These are phyloP conservation scores for Tylopilus plumbeoviolaceoides DNA, from an alignment of 768 basidiomycete genomes.

Conservation along the genomic window DNA sequence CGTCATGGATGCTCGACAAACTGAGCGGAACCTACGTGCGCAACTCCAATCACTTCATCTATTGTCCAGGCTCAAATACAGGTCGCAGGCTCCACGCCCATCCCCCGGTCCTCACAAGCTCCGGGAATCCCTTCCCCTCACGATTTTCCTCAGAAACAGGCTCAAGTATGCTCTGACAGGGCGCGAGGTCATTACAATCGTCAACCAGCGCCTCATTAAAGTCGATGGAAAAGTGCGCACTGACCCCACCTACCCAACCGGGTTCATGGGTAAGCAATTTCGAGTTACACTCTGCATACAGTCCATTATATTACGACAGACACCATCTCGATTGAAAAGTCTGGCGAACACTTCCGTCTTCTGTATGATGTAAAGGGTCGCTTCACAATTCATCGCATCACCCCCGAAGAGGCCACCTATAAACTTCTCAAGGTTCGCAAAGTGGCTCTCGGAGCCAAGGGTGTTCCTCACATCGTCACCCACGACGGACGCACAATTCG, in stretches of 20 bases:
- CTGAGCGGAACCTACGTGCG: conserved; percentile 90
- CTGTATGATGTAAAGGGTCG: conserved; percentile 99
- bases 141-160: conserved; percentile 96
- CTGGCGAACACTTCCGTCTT: conserved; percentile 98
- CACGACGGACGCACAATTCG: conserved; percentile 99
- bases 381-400: conserved; percentile 99
- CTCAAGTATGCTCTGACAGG: conserved; percentile 98
- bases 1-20: conserved; percentile 99
- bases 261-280: conserved; percentile 83
- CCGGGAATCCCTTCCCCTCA: conserved; percentile 95
- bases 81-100: conserved; percentile 83
- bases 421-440: conserved; percentile 94
- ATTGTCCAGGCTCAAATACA: conserved; percentile 5
- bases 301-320: conserved; percentile 43
- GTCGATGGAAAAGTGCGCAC: conserved; percentile 99
- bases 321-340: conserved; percentile 96
- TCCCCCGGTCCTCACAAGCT: conserved; percentile 99
- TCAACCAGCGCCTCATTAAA: conserved; percentile 96
- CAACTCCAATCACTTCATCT: conserved; percentile 5
- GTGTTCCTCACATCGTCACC: conserved; percentile 95
- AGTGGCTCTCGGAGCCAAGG: conserved; percentile 87
- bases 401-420: conserved; percentile 93
- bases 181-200: conserved; percentile 92
- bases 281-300: neutral
- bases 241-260: conserved; percentile 93